These are phyloP conservation scores for Nidularia sp. DNA, from an alignment of 768 basidiomycete species.

Conservation along the genomic window DNA sequence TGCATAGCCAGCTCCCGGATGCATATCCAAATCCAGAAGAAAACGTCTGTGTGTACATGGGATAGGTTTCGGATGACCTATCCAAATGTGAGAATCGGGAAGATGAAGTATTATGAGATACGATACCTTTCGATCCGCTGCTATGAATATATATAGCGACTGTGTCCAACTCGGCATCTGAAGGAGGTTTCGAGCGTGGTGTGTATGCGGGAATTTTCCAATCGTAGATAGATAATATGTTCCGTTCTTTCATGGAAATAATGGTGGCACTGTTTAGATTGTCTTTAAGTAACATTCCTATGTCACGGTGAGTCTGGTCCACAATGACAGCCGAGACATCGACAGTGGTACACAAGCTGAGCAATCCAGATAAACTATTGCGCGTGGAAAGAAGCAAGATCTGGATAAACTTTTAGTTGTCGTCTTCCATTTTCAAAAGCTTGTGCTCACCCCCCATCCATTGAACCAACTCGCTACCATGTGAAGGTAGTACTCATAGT, in stretches of 20 bases:
- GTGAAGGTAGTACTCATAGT: constrained; percentile 4
- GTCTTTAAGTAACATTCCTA: neutral
- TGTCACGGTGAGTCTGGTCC: constrained; percentile 1
- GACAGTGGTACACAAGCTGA: constrained; percentile 3
- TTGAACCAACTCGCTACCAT: constrained; percentile 6
- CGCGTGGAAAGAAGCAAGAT: constrained; percentile 3
- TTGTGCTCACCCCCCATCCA: constrained; percentile 2
- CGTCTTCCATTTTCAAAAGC: too few relatives aligned
- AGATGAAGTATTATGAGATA: too few relatives aligned
- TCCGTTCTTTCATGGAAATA: too few relatives aligned
- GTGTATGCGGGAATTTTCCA: constrained; percentile 1
- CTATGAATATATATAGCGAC: constrained; percentile 5
- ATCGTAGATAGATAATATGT: too few relatives aligned
- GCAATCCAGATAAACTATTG: constrained; percentile 4
- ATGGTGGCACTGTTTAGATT: too few relatives aligned
- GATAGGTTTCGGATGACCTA: constrained; percentile 14
- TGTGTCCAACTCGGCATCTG: constrained; percentile 2
- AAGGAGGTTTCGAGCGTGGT: neutral
- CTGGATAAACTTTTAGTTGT: neutral
- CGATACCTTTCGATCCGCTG: constrained; percentile 3
- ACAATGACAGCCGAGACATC: constrained; percentile 2
- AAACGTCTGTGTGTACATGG: constrained; percentile 9
- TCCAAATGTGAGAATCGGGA: too few relatives aligned
- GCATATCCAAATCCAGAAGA: constrained; percentile 1
- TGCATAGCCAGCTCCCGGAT: constrained; percentile 2